Conservation (phyloP, 345 rosid genomes). For the Citrus mangshanensis region DNA sequence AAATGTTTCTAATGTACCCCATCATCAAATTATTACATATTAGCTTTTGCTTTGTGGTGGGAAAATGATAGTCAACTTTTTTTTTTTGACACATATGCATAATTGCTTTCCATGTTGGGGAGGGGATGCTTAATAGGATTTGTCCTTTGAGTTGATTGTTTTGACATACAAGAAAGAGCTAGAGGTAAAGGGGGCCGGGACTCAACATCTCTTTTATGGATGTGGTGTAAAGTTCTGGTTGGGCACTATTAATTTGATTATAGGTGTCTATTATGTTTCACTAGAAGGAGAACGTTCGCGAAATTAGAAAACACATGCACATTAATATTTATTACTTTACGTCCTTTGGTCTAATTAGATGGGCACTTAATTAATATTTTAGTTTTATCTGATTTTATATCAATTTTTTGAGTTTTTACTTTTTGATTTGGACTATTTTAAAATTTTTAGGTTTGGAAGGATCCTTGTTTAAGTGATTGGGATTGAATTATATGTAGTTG, state of each 20-base stretch:
- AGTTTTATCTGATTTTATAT: no score
- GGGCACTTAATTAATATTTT: no score
- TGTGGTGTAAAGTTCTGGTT: background rate
- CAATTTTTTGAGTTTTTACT: no score
- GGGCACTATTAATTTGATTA: background rate
- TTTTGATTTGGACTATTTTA: no score
- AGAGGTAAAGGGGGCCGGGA: background rate
- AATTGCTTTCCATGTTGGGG: conserved; percentile 15
- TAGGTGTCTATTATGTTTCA: background rate
- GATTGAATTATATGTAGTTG: no score
- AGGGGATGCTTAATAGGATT: background rate
- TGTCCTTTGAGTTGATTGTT: background rate
- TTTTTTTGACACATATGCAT: conserved; percentile 18
- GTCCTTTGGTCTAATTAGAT: no score
- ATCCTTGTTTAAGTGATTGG: no score
- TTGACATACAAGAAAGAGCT: background rate
- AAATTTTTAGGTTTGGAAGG: no score
- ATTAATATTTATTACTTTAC: no score
- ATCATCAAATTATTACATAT: conserved; percentile 28
- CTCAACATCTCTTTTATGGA: background rate
- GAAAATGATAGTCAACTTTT: conserved; percentile 34
- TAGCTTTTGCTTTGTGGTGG: conserved; percentile 29
- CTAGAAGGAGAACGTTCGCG: background rate
- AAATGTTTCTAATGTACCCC: conserved; percentile 19
- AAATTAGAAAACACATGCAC: background rate